Conservation (phyloP, 176 grass and related monocot species). For the Oryza glaberrima region DNA sequence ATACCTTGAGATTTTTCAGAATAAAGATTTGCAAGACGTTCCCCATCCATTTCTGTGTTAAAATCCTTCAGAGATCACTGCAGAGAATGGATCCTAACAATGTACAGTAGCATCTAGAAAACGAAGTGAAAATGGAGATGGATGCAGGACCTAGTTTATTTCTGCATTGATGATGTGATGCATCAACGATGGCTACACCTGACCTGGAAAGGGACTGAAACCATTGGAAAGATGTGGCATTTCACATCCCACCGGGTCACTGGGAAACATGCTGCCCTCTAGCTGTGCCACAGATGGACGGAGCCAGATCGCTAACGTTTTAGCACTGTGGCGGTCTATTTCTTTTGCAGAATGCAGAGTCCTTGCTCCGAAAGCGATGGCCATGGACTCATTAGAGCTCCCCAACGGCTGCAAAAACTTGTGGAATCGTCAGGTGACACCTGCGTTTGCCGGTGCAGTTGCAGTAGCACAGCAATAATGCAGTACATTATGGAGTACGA, state of each 20-base stretch:
- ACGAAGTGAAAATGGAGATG: background rate
- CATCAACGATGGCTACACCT: constrained; percentile 21
- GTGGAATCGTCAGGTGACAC: constrained; percentile 41
- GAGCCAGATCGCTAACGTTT: constrained; percentile 21
- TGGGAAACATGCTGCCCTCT: constrained; percentile 41
- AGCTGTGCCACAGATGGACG: constrained; percentile 54
- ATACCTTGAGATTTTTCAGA: constrained; percentile 27
- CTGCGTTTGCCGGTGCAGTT: constrained; percentile 45
- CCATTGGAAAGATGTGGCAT: constrained; percentile 33
- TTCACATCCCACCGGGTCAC: constrained; percentile 22
- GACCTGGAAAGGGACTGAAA: constrained; percentile 29
- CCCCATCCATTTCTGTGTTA: background rate
- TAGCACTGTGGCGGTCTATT: constrained; percentile 32
- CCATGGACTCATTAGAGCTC: background rate
- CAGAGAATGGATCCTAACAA: background rate
- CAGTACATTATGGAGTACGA: constrained; percentile 17
- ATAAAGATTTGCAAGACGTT: constrained; percentile 9
- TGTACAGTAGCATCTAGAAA: constrained; percentile 22
- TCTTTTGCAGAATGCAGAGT: constrained; percentile 20
- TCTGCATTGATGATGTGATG: constrained; percentile 11
- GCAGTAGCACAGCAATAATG: constrained; percentile 44
- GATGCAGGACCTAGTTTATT: background rate
- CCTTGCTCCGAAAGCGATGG: constrained; percentile 35
- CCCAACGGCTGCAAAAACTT: constrained; percentile 38
- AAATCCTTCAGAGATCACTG: background rate